These are phyloP conservation scores for Cyanidioschyzon merolae DNA, from an alignment of 23 red algal species.

Conservation along the genomic window DNA sequence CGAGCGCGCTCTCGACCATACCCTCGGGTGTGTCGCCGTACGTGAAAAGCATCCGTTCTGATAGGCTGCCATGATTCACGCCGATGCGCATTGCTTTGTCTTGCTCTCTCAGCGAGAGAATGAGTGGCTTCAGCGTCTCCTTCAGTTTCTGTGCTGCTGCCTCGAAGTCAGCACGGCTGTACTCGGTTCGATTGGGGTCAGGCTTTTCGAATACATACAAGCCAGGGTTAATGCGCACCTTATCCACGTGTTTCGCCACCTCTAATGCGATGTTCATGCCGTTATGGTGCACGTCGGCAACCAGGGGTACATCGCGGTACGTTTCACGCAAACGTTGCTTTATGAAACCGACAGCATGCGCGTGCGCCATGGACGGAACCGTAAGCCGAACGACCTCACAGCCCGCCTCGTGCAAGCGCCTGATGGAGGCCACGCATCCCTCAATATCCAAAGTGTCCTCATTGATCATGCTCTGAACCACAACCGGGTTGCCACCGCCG, in stretches of 20 bases:
- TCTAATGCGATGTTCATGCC: conserved; percentile 91
- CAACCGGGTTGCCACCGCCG: conserved; percentile 78
- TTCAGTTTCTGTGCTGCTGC: conserved; percentile 60
- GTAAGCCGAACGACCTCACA: conserved; percentile 97
- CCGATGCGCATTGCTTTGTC: conserved; percentile 95
- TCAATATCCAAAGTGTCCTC: conserved; percentile 98
- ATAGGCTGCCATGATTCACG: conserved; percentile 93
- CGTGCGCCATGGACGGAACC: conserved; percentile 76
- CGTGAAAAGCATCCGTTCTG: conserved; percentile 97
- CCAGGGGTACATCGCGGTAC: conserved; percentile 90
- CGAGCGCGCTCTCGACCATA: conserved; percentile 94
- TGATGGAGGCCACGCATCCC: conserved; percentile 38
- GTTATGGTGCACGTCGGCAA: conserved; percentile 98
- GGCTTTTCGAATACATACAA: conserved; percentile 98
- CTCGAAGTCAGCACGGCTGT: conserved; percentile 70
- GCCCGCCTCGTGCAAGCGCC: conserved; percentile 84
- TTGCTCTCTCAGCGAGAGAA: conserved; percentile 75
- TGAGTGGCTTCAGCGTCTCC: conserved; percentile 66
- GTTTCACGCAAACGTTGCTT: conserved; percentile 68
- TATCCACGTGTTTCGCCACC: conserved; percentile 97
- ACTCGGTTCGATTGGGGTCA: conserved; percentile 76
- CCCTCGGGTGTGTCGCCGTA: conserved; percentile 93
- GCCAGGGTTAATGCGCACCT: conserved; percentile 98
- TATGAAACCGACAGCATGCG: conserved; percentile 89
- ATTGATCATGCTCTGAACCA: conserved; percentile 99